Conservation (phyloP, 2,329 filamentous ascomycete species). For the Diaporthe sp. region DNA sequence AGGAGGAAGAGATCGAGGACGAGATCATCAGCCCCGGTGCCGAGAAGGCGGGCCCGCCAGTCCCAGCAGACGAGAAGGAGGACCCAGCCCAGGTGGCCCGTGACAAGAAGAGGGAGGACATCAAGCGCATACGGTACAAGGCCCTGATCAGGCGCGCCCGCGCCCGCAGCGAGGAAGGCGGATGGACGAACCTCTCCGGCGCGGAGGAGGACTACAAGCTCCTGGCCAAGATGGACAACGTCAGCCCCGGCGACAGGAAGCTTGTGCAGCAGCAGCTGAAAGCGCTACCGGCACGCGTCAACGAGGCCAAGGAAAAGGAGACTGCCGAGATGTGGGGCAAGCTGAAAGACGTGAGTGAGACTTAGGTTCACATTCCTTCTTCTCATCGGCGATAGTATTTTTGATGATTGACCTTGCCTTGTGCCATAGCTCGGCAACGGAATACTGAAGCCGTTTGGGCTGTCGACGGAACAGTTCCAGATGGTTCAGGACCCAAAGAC, state of each 20-base stretch:
- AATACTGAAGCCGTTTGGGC: slow-evolving; percentile 90
- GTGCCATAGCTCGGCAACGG: slow-evolving; percentile 79
- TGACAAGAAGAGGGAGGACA: slow-evolving; percentile 68
- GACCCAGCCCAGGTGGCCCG: slow-evolving; percentile 48
- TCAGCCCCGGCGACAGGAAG: slow-evolving; percentile 76
- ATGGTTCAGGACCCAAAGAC: slow-evolving; percentile 92
- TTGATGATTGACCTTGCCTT: slow-evolving; percentile 1
- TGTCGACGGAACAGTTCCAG: slow-evolving; percentile 95
- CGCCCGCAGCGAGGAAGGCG: slow-evolving; percentile 77
- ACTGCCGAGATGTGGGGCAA: slow-evolving; percentile 99
- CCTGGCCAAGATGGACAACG: slow-evolving; percentile 70
- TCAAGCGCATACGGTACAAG: slow-evolving; percentile 84
- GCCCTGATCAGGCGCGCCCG: slow-evolving; percentile 84
- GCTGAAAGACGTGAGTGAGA: slow-evolving; percentile 79
- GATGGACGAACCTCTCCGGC: slow-evolving; percentile 85
- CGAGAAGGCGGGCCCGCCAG: slow-evolving; percentile 60
- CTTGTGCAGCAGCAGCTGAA: slow-evolving; percentile 77
- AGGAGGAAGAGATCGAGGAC: slow-evolving; percentile 64
- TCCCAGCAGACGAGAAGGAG: slow-evolving; percentile 46
- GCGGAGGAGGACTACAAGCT: slow-evolving; percentile 85
- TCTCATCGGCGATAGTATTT: background rate
- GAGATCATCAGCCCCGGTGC: slow-evolving; percentile 74
- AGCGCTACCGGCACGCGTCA: slow-evolving; percentile 76
- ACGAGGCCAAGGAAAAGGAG: slow-evolving; percentile 86
- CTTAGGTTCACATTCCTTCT: background rate